Base-by-base conservation (phyloP, 108 stramenopile genomes). In the Thalassiosira profunda region DNA sequence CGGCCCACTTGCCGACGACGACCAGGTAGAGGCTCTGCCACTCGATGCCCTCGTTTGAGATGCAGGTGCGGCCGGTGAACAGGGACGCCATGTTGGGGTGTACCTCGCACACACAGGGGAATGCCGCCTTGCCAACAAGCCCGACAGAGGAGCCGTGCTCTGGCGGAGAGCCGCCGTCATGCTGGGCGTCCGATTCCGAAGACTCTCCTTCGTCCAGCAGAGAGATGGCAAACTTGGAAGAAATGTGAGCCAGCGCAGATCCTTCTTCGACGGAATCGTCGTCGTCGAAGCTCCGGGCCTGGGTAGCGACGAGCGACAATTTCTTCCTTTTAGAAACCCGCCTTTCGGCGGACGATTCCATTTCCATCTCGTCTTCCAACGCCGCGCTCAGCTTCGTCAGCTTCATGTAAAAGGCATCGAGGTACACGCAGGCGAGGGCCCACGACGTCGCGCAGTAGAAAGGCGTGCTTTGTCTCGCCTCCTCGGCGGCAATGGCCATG, bases 1-100 rank as follows among this genome's bases (percentile, higher is more conserved):
- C 72, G 35, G 88, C 69, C 59, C 81, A 74, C 21, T 73, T 68
- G 8, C 80, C 86, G 31, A 90, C 43, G 17, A 92, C 61, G 3
- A 87, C 86, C 3, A 95, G 68, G 65, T 95, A 95, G n/a, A 95
- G 86, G 25, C 87, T 89, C 45, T 90, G 91, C 94, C 94, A 95
- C 30, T 83, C 84, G 9, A 95, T 77, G 3, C 94, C 94, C 51
- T 90, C 87, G 29, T 88, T 84, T 18, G 86, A 81, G 26, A 89
- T 82, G 38, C 89, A 86, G n/a, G 91, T 82, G 23, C 58, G 60
- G 47, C 78, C 79, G 3, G 64, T 75, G 55, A 91, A 89, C 31
- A 94, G 73, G 11, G 70, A 58, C 23, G 85, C 69, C 61, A 69
- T 65, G 21, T 78, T 55, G 0, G 74, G 70, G 14, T 90, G 76